Evolutionary conservation across 345 rosid species (phyloP).

Genomic region (Theobroma cacao): DNA sequence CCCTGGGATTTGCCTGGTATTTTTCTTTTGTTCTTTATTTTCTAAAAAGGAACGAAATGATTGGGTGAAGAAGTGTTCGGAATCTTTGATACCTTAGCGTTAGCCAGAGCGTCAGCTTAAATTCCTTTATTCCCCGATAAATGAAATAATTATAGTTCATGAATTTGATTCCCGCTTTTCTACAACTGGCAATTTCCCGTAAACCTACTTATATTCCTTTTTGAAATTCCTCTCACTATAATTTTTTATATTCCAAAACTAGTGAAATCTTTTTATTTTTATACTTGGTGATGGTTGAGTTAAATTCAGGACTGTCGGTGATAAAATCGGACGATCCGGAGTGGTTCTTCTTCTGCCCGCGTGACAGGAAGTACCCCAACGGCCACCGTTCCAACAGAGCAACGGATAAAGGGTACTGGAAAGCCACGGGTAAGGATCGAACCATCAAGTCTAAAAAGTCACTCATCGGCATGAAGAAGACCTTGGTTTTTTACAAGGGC

Average conservation of each 20-base stretch:
- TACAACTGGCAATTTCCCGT: not conserved
- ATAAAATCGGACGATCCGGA: conserved; percentile 85
- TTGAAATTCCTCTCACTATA: conserved; percentile 3
- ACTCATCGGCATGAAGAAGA: conserved; percentile 90
- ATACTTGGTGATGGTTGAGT: not conserved
- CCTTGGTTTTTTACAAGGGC: conserved; percentile 82
- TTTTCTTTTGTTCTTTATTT: not conserved
- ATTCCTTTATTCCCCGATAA: conserved; percentile 12
- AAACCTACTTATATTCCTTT: not conserved
- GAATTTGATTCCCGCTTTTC: not conserved
- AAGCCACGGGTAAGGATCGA: conserved; percentile 92
- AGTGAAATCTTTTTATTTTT: not conserved
- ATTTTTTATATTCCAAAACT: not conserved
- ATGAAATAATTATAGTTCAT: not conserved
- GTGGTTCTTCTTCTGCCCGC: conserved; percentile 97
- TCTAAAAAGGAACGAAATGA: not conserved
- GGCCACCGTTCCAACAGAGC: conserved; percentile 94
- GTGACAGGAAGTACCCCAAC: conserved; percentile 89
- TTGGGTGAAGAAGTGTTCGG: conserved; percentile 4
- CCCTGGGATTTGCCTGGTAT: conserved; percentile 96
- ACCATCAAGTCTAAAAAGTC: conserved; percentile 63
- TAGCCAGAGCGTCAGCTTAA: not conserved
- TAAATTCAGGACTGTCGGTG: conserved; percentile 56
- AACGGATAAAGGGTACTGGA: conserved; percentile 96
- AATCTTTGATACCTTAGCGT: conserved; percentile 15